Base-by-base conservation (phyloP, 2,329 filamentous ascomycete species). In the Curvularia eragrostidis region DNA sequence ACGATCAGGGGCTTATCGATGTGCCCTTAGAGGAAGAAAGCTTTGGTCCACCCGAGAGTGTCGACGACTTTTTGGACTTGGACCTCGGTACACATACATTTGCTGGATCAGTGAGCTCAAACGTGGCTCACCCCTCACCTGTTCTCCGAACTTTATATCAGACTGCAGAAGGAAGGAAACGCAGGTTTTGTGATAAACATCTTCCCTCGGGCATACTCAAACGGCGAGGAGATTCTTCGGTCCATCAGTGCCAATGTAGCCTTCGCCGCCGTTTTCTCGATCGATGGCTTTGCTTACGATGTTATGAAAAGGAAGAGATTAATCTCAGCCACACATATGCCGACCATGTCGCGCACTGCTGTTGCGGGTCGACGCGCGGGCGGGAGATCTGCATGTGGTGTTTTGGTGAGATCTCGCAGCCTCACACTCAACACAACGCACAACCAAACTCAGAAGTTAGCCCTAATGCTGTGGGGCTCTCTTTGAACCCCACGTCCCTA, bases 1-100 rank as follows among this genome's bases (percentile, higher is more conserved):
- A 75, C 38, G 73, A 76, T 26, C 65, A 70, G 60, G 73, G 73
- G 3, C 69, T 65, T 21, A 65, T 76, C 18, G 73, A 74, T 15
- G 54, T 67, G 21, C 71, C 73, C 0, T 62, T 74, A 7, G 65
- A 69, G 13, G 41, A 57, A 4, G 48, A 55, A n/a, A 41, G 51
- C 2, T 60, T 54, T 51, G 67, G 64, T 1, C 57, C 60, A n/a
- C 64, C 65, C 6, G 68, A 73, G 41, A 61, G 53, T 19, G 62
- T 76, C 30, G 61, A 68, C 12, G 62, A 69, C 1, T 63, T 74
- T 2, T 55, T 76, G 34, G 56, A 69, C 36, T 48, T 68, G 8
- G 58, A 74, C 38, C 64, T 76, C 0, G 72, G 72, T 1, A 21
- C 38, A 19, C 32, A 58, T 12, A 66, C 65, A 3, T 54, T 68